These are phyloP conservation scores for Arthrobotrys musiformis DNA, from an alignment of 2,329 filamentous ascomycete genomes.

Conservation along the genomic window DNA sequence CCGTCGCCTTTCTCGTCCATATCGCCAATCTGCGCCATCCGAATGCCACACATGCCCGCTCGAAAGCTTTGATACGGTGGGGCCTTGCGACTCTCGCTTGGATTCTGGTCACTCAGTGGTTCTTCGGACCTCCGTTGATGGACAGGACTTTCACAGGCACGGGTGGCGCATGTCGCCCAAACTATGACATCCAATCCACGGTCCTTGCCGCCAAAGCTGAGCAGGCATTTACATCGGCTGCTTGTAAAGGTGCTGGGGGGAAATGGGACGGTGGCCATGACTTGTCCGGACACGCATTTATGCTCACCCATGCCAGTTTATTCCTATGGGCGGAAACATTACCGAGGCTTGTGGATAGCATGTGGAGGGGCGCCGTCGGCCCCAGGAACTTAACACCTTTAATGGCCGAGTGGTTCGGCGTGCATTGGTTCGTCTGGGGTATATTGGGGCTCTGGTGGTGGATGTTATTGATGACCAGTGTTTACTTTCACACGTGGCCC, in stretches of 20 bases:
- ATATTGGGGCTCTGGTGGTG: slow-evolving; percentile 81
- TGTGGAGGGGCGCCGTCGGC: slow-evolving; percentile 62
- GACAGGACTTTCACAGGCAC: slow-evolving; percentile 90
- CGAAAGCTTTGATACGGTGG: slow-evolving; percentile 76
- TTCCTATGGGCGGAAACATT: slow-evolving; percentile 85
- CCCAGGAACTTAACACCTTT: slow-evolving; percentile 69
- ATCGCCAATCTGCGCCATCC: slow-evolving; percentile 73
- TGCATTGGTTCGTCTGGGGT: slow-evolving; percentile 65
- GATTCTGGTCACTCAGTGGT: slow-evolving; percentile 94
- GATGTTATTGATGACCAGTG: slow-evolving; percentile 99
- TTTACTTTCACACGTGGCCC: slow-evolving; percentile 98
- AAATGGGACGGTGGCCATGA: slow-evolving; percentile 94
- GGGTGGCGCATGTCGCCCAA: slow-evolving; percentile 80
- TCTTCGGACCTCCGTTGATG: slow-evolving; percentile 88
- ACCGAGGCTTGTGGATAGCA: slow-evolving; percentile 46
- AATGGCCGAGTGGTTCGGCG: slow-evolving; percentile 58
- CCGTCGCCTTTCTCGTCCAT: slow-evolving; percentile 77
- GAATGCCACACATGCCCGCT: slow-evolving; percentile 58
- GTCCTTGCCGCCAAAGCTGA: slow-evolving; percentile 64
- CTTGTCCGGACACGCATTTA: slow-evolving; percentile 93
- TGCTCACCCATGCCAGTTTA: slow-evolving; percentile 84
- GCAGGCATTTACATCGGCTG: slow-evolving; percentile 75
- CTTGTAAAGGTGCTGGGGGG: slow-evolving; percentile 84
- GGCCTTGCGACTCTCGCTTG: slow-evolving; percentile 78
- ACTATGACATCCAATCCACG: slow-evolving; percentile 61